Evolutionary conservation across 495 filamentous ascomycete genomes (phyloP), one percentile per base, ranked within the genome.

Genomic region (Rusavskia elegans): DNA sequence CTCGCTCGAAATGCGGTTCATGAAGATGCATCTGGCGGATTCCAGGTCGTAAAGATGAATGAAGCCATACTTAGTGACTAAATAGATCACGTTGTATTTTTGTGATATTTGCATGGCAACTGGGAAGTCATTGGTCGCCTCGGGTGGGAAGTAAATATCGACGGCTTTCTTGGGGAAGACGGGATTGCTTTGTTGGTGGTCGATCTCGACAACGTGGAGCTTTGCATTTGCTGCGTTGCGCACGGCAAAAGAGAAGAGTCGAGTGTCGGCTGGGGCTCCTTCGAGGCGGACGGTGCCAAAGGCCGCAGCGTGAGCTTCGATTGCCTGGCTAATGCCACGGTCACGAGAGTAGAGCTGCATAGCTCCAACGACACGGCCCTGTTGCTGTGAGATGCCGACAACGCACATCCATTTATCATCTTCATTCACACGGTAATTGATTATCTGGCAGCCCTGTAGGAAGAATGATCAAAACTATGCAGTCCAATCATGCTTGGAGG

Each of bases 1-100:
- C 63, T 99, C 92, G 70, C 88, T 93, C 20, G 92, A 99, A 61
- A 99, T 99, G 49, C 92, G 84, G 70, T 99, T 97, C 89, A 99
- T 95, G 79, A 95, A 99, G 63, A 99, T 90, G 63, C 88, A 92
- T n/a, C 85, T 87, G 35, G 86, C 92, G 6, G 86, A 90, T 71
- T 97, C 92, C 42, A 99, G 78, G 60, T 99, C 92, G 66, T 97
- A 97, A 10, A 99, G 78, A 66, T 99, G 92, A 58, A 99, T 97
- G 69, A 97, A 99, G 40, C 92, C 92, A 63, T 96, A 99, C 64
- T 99, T 99, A 17, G 92, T 99, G 51, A 97, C 87, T 38, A 99
- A 78, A 66, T 96, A 96, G 53, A 97, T 85, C 61, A 99, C 75
- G 59, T 87, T 89, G 71, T 97, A 99, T 66, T 86, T 89, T 59